Percentiles rank a stretch among this genome's conserved stretches.
phyloP scores from a whole-genome alignment of 225 moss, liverwort and hornwort genomes.

The Bryum argenteum region DNA sequence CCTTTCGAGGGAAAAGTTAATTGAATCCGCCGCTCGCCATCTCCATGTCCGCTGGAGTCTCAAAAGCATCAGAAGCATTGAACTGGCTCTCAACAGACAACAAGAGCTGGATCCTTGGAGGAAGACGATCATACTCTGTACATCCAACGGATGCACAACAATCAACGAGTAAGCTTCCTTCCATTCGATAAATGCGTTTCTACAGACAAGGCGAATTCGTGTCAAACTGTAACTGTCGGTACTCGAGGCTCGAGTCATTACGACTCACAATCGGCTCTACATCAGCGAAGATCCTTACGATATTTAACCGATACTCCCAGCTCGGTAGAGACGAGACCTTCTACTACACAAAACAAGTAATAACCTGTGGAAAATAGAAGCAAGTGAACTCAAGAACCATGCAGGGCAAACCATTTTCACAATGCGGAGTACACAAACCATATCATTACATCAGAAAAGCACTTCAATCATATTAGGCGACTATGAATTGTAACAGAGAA shows the following conservation, averaged over 20 bases:
- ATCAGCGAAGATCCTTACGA: no score
- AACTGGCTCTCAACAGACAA: not conserved
- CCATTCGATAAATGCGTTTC: not conserved
- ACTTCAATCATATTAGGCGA: no score
- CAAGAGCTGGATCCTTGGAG: not conserved
- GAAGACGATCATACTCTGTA: not conserved
- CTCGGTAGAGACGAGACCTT: no score
- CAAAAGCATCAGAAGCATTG: not conserved
- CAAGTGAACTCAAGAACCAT: no score
- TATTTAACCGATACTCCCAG: no score
- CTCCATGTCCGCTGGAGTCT: constrained; percentile 33
- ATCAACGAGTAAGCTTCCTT: not conserved
- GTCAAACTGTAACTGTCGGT: not conserved
- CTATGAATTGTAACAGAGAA: no score
- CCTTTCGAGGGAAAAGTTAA: constrained; percentile 15
- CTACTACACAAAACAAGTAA: no score
- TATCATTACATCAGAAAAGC: no score
- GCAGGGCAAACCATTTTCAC: no score
- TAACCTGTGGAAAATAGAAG: no score
- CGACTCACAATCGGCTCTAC: not conserved
- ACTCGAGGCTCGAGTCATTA: not conserved
- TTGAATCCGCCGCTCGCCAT: constrained; percentile 34
- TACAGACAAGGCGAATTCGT: not conserved
- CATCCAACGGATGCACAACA: not conserved
- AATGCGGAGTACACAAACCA: no score